Evolutionary conservation across 2,329 filamentous ascomycete genomes (phyloP), one percentile per base, ranked within the genome.

Genomic region (Stachybotrys chlorohalonatus): DNA sequence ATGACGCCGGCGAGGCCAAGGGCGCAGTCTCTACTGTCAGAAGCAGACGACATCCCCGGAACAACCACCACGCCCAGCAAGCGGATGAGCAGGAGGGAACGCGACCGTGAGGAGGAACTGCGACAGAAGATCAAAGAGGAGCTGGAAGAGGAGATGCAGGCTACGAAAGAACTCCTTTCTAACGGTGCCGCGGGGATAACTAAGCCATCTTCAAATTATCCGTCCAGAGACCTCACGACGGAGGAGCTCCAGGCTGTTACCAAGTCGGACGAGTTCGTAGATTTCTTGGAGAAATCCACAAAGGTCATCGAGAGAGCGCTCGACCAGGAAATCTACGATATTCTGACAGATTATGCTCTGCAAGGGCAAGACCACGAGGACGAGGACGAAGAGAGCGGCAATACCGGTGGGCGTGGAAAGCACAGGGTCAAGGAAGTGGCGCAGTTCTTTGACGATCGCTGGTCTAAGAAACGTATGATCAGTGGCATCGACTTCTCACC

Each of bases 381-480:
- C 50, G 91, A 95, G 51, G 90, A 95, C 55, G 91, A 90, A 61
- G 86, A 90, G 60, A 77, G 73, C 52, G 86, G 86, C 15, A 87
- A 87, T 56, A 83, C 81, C 3, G 81, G 83, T 36, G 87, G 85
- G 5, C 86, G 87, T 59, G 87, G 86, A 52, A 84, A 87, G 47
- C 78, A 89, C 61, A 82, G 87, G 59, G 83, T 95, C 63, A 93
- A 89, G 68, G 92, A 99, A 71, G 79, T 96, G 51, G 86, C 88
- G 42, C 93, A 96, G 64, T 96, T 97, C 71, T 96, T 89, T 72
- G 92, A 96, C 66, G 89, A 95, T 57, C 83, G 91, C 68, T 96
- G 93, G 89, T 95, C 90, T 66, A 95, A 95, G 77, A 96, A 96
- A 75, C 86, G 92, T 60, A 96, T 96, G 88, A 87, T 99, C 67